These are phyloP conservation scores for Dipteronia dyeriana DNA, from an alignment of 345 rosid species.

Conservation along the genomic window DNA sequence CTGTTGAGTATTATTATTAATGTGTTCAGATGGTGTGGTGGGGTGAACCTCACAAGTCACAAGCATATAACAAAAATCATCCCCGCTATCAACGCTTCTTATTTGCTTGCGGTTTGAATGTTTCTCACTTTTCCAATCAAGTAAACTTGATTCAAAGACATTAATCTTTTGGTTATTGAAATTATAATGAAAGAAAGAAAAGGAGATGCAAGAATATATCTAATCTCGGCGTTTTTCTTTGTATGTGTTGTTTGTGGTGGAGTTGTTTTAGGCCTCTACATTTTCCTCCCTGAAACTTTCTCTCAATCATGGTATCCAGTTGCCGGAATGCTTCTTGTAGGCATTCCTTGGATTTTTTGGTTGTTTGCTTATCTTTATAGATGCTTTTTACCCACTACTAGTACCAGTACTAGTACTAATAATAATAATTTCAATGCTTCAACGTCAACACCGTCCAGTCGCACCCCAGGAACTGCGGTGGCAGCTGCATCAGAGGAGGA, in stretches of 20 bases:
- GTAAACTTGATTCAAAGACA: background rate
- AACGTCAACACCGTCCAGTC: background rate
- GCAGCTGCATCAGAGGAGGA: background rate
- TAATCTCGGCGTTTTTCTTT: constrained; percentile 44
- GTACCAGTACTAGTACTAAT: no score
- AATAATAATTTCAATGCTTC: no score
- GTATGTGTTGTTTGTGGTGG: constrained; percentile 56
- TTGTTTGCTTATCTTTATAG: constrained; percentile 50
- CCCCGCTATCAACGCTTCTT: constrained; percentile 2
- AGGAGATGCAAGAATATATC: constrained; percentile 51
- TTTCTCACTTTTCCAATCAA: background rate
- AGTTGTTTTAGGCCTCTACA: constrained; percentile 46
- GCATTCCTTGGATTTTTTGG: constrained; percentile 79
- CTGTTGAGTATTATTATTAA: no score
- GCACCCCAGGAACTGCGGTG: constrained; percentile 9
- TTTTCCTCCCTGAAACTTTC: constrained; percentile 36
- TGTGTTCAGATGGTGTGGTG: no score
- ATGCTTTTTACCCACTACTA: constrained; percentile 37
- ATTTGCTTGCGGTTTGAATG: background rate
- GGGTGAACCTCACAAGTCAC: background rate
- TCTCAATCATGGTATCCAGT: constrained; percentile 41
- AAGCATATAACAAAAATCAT: background rate
- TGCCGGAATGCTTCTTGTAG: constrained; percentile 53
- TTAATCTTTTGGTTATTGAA: no score
- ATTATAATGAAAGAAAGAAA: constrained; percentile 36